Percentiles rank a stretch among this genome's conserved stretches.
These are phyloP conservation scores for Colletotrichum endophyticum DNA, from an alignment of 2,329 filamentous ascomycete genomes.

Conservation along the genomic window DNA sequence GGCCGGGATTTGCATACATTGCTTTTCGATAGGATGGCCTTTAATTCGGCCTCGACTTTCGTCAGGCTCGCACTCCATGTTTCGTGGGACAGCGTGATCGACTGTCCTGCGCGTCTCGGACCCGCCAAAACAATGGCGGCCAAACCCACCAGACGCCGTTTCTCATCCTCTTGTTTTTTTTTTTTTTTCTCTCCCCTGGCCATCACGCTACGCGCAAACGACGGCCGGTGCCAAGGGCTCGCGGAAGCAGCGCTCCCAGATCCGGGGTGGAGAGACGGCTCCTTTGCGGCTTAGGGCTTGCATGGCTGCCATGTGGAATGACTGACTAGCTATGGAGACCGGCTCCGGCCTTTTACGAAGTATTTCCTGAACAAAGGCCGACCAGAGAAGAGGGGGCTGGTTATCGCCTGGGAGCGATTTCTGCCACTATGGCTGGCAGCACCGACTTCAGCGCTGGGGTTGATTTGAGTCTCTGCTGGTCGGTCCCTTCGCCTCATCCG, in stretches of 20 bases:
- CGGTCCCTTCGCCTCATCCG: not conserved
- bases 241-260: conserved; percentile 16
- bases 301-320: conserved; percentile 23
- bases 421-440: not conserved
- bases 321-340: not conserved
- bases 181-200: not conserved
- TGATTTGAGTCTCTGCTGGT: not conserved
- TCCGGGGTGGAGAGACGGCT: conserved; percentile 14
- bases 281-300: conserved; percentile 7
- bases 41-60: not conserved
- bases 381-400: not conserved
- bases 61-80: not conserved
- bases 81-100: not conserved
- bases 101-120: not conserved
- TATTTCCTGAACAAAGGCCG: not conserved
- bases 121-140: not conserved
- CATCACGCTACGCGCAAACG: conserved; percentile 1
- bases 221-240: conserved; percentile 10
- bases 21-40: not conserved
- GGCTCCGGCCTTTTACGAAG: not conserved
- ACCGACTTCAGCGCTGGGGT: not conserved
- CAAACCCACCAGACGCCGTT: not conserved
- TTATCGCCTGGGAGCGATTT: not conserved
- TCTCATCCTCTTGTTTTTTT: not conserved
- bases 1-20: not conserved